Evolutionary conservation across 805 yeast species (phyloP).

Genomic region (Metschnikowia sp.): DNA sequence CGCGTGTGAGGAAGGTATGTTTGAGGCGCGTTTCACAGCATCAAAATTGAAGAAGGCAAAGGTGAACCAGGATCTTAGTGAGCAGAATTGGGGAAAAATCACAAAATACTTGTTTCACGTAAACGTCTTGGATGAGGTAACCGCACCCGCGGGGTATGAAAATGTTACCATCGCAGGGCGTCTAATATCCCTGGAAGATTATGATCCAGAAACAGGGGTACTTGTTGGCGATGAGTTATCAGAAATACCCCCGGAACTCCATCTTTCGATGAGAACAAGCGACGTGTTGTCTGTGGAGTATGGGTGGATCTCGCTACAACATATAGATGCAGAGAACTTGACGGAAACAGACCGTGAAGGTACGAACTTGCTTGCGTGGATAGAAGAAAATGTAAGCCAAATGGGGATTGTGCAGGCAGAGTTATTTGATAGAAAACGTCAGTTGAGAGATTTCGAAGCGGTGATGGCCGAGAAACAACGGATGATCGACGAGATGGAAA

Average conservation of each 20-base stretch:
- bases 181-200: slow-evolving; percentile 23
- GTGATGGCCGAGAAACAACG: slow-evolving; percentile 6
- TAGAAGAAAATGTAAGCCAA: slow-evolving; percentile 8
- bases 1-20: slow-evolving; percentile 20
- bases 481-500: slow-evolving; percentile 12
- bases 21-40: slow-evolving; percentile 5
- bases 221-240: slow-evolving; percentile 22
- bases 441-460: neutral
- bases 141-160: slow-evolving; percentile 12
- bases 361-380: slow-evolving; percentile 17
- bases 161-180: slow-evolving; percentile 18
- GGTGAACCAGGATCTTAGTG: slow-evolving; percentile 8
- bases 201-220: slow-evolving; percentile 22
- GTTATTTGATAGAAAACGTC: neutral
- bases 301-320: slow-evolving; percentile 9
- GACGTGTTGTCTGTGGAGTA: slow-evolving; percentile 12
- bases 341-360: slow-evolving; percentile 3
- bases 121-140: neutral
- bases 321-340: slow-evolving; percentile 7
- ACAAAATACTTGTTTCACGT: slow-evolving; percentile 19
- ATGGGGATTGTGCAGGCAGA: slow-evolving; percentile 3
- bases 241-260: slow-evolving; percentile 11
- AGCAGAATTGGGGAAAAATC: slow-evolving; percentile 19
- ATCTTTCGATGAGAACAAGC: slow-evolving; percentile 9
- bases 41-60: slow-evolving; percentile 8